phyloP scores from a whole-genome alignment of 192 early-diverging fungal species.

The Diversispora epigaea region DNA sequence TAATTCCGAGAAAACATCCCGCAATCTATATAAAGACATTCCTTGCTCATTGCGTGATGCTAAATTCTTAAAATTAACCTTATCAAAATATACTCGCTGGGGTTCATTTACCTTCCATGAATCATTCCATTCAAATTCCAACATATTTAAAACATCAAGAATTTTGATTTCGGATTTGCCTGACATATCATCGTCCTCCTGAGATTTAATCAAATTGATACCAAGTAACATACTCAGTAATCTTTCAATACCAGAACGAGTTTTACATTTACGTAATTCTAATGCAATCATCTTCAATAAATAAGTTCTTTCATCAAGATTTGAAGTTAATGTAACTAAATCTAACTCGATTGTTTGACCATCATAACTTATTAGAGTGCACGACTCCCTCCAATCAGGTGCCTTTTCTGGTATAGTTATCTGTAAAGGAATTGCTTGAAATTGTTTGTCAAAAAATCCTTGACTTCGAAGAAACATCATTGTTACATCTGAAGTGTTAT shows the following conservation, averaged over 20 bases:
- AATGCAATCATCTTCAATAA: slow-evolving; percentile 82
- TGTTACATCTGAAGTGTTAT: slow-evolving; percentile 64
- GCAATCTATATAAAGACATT: slow-evolving; percentile 67
- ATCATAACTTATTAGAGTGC: slow-evolving; percentile 32
- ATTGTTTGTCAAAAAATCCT: slow-evolving; percentile 76
- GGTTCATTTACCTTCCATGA: slow-evolving; percentile 34
- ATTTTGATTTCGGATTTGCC: slow-evolving; percentile 52
- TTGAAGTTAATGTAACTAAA: slow-evolving; percentile 45
- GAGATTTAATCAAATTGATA: slow-evolving; percentile 38
- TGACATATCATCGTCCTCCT: slow-evolving; percentile 41
- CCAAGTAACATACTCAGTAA: slow-evolving; percentile 49
- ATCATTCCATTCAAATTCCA: slow-evolving; percentile 64
- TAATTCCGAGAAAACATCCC: slow-evolving; percentile 62
- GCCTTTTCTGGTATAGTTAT: slow-evolving; percentile 31
- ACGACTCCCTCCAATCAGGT: slow-evolving; percentile 31
- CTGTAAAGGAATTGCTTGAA: slow-evolving; percentile 46
- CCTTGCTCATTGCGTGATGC: slow-evolving; percentile 56
- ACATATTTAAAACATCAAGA: slow-evolving; percentile 66
- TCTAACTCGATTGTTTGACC: slow-evolving; percentile 33
- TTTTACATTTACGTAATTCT: slow-evolving; percentile 68
- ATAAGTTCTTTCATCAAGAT: slow-evolving; percentile 87
- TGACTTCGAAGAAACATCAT: slow-evolving; percentile 77
- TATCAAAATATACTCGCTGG: slow-evolving; percentile 42
- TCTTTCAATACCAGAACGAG: slow-evolving; percentile 41
- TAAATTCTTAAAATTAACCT: slow-evolving; percentile 51